These are phyloP conservation scores for Syzygium syzygioides DNA, from an alignment of 441 rosid species.

Conservation along the genomic window DNA sequence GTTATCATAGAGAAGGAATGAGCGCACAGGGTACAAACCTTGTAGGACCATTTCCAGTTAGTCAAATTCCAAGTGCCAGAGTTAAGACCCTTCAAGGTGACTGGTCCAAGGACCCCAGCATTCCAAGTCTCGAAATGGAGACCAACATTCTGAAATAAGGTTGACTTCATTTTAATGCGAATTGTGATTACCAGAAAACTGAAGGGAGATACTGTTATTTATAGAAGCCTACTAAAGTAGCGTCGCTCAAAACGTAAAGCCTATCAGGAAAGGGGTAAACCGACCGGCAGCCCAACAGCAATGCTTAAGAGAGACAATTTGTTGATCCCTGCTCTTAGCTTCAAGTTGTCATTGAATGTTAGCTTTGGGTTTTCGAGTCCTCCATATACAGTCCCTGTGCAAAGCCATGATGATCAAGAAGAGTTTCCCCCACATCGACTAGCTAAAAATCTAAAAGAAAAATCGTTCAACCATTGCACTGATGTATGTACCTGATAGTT, in stretches of 20 bases:
- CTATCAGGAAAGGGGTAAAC: neutral
- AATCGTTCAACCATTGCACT: neutral
- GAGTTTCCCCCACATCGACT: neutral
- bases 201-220: neutral
- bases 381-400: conserved; percentile 42
- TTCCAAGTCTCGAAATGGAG: conserved; percentile 50
- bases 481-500: conserved; percentile 32
- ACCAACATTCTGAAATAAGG: conserved; percentile 39
- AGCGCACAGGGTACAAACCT: conserved; percentile 22
- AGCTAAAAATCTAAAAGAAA: neutral
- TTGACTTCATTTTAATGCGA: neutral
- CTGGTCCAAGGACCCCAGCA: conserved; percentile 56
- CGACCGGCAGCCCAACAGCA: neutral
- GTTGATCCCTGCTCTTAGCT: neutral
- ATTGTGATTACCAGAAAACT: neutral
- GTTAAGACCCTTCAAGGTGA: conserved; percentile 44
- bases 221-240: neutral
- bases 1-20: neutral
- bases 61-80: conserved; percentile 62
- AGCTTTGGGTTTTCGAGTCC: neutral
- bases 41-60: conserved; percentile 62
- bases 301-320: conserved; percentile 1
- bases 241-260: neutral
- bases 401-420: neutral
- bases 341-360: neutral